phyloP scores from a whole-genome alignment of 2,329 filamentous ascomycete genomes.

The Diplodia mutila region DNA sequence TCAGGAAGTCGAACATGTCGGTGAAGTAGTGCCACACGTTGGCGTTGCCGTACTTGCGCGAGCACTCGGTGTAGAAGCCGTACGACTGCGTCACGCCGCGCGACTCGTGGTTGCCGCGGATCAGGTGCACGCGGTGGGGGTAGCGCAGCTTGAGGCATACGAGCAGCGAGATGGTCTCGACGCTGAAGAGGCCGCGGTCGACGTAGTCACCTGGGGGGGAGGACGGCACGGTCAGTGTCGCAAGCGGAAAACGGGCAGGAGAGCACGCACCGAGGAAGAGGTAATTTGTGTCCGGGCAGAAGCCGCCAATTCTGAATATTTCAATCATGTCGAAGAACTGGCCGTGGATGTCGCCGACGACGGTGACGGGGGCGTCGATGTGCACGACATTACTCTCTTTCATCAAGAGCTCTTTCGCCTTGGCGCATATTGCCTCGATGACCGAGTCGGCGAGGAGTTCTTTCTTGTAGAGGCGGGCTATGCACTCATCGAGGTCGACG shows the following conservation, averaged over 20 bases:
- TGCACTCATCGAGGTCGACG: slow-evolving; percentile 98
- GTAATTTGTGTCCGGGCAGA: slow-evolving; percentile 97
- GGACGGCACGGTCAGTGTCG: background rate
- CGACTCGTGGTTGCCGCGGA: slow-evolving; percentile 97
- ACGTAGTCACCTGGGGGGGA: slow-evolving; percentile 85
- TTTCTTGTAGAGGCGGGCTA: slow-evolving; percentile 93
- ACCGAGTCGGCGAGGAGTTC: slow-evolving; percentile 96
- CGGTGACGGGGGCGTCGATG: slow-evolving; percentile 91
- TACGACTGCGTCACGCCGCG: slow-evolving; percentile 98
- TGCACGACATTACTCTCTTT: slow-evolving; percentile 99
- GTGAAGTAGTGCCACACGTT: slow-evolving; percentile 99
- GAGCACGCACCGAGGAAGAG: slow-evolving; percentile 78
- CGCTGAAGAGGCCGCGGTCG: slow-evolving; percentile 96
- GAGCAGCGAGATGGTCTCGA: slow-evolving; percentile 97
- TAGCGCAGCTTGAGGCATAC: slow-evolving; percentile 97
- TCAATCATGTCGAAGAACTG: slow-evolving; percentile 99
- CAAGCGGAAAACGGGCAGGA: background rate
- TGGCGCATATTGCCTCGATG: slow-evolving; percentile 98
- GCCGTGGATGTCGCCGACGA: slow-evolving; percentile 97
- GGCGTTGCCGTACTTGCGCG: slow-evolving; percentile 95
- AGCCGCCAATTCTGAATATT: slow-evolving; percentile 98
- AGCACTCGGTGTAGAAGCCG: slow-evolving; percentile 98
- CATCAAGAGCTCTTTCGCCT: slow-evolving; percentile 98
- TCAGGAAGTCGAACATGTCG: slow-evolving; percentile 99
- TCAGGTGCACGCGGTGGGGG: slow-evolving; percentile 91